Conservation (phyloP, 2,329 filamentous ascomycete genomes). For the Alternaria metachromatica region DNA sequence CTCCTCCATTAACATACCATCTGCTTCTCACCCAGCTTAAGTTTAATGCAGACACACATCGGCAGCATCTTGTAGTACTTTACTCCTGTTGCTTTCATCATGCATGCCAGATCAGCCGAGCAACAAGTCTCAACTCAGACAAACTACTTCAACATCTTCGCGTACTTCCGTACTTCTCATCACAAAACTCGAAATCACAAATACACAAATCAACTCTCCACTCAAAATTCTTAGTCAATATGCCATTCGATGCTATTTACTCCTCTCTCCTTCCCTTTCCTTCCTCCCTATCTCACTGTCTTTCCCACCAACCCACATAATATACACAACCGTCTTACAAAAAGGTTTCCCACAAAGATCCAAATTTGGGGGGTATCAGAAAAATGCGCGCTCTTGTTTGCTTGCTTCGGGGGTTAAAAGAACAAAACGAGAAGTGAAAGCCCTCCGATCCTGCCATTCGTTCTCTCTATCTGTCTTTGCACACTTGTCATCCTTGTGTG, state of each 20-base stretch:
- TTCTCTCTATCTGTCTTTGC: not conserved
- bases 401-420: not conserved
- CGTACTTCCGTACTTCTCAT: not conserved
- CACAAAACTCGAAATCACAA: not conserved
- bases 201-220: not conserved
- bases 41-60: not conserved
- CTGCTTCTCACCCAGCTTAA: not conserved
- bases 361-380: conserved; percentile 39
- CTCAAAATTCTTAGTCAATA: not conserved
- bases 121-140: not conserved
- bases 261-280: not conserved
- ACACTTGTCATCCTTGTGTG: not conserved
- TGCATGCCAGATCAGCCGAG: not conserved
- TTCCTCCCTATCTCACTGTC: not conserved
- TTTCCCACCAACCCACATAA: not conserved
- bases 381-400: conserved; percentile 21
- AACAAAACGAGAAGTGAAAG: not conserved
- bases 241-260: not conserved
- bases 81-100: not conserved
- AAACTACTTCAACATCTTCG: rapidly evolving
- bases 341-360: conserved; percentile 10
- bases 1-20: not conserved
- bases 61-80: not conserved
- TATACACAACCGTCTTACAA: not conserved
- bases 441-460: not conserved